Conservation (phyloP, 768 basidiomycete genomes). For the Scleroderma bovista region DNA sequence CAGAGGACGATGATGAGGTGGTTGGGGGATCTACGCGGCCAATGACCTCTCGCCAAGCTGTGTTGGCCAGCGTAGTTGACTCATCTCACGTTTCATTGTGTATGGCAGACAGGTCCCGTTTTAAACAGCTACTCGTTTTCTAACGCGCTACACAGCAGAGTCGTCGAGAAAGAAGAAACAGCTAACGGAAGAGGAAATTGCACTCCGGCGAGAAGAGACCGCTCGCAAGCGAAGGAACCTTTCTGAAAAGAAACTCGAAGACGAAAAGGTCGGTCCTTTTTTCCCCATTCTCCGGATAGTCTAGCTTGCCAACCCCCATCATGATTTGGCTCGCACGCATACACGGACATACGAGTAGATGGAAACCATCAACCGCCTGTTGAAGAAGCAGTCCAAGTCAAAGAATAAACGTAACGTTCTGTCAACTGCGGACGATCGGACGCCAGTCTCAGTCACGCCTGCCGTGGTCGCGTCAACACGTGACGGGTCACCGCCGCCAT, state of each 20-base stretch:
- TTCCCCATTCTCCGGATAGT: background rate
- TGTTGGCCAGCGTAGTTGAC: constrained; percentile 63
- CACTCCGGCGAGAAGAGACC: constrained; percentile 71
- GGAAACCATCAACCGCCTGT: constrained; percentile 83
- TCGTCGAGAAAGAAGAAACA: constrained; percentile 50
- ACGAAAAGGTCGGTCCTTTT: constrained; percentile 66
- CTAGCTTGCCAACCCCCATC: background rate
- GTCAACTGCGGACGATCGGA: constrained; percentile 44
- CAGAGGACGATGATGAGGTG: constrained; percentile 31
- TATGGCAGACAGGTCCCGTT: constrained; percentile 15
- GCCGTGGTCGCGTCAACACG: constrained; percentile 21
- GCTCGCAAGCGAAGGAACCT: constrained; percentile 77
- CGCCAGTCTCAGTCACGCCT: constrained; percentile 26
- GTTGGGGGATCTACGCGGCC: constrained; percentile 27
- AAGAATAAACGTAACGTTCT: constrained; percentile 51
- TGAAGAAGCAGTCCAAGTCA: constrained; percentile 78
- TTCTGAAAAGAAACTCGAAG: constrained; percentile 78
- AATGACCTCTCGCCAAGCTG: constrained; percentile 62
- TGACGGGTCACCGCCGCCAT: constrained; percentile 26
- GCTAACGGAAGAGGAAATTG: constrained; percentile 67
- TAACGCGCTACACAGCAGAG: constrained; percentile 3
- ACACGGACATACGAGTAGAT: constrained; percentile 37
- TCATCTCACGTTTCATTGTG: constrained; percentile 64
- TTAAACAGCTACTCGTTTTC: background rate
- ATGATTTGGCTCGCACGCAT: background rate